Percentiles rank a stretch among this genome's conserved stretches.
Conservation (phyloP, 148 eudicot genomes). For the Camellia sinensis region DNA sequence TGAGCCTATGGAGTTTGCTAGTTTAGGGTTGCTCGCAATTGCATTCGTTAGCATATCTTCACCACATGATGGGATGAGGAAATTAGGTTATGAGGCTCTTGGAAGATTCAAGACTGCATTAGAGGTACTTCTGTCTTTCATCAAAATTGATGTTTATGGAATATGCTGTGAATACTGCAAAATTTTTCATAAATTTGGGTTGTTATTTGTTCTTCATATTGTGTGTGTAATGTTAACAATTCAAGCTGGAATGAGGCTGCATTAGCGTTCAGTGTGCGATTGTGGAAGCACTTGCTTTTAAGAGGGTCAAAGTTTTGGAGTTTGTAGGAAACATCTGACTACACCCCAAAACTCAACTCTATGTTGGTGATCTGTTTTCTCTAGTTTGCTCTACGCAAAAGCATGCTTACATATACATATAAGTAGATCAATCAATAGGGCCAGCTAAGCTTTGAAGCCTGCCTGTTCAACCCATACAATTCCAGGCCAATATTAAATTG, state of each 20-base stretch:
- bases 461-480: background rate
- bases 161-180: background rate
- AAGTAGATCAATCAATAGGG: background rate
- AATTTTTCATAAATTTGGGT: background rate
- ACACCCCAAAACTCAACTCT: background rate
- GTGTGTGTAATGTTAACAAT: background rate
- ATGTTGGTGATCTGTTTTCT: background rate
- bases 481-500: background rate
- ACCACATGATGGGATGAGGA: conserved; percentile 63
- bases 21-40: conserved; percentile 85
- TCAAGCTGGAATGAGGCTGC: background rate
- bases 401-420: background rate
- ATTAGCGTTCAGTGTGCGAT: background rate
- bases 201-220: background rate
- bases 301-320: background rate
- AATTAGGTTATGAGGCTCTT: conserved; percentile 79
- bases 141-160: background rate
- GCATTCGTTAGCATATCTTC: conserved; percentile 85
- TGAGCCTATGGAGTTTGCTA: conserved; percentile 84
- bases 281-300: background rate
- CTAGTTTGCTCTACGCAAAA: background rate
- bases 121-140: conserved; percentile 50
- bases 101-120: conserved; percentile 65
- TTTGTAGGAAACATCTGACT: background rate
- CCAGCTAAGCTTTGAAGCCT: background rate